Base-by-base conservation (phyloP, 495 filamentous ascomycete species). In the Penicillium silybi region DNA sequence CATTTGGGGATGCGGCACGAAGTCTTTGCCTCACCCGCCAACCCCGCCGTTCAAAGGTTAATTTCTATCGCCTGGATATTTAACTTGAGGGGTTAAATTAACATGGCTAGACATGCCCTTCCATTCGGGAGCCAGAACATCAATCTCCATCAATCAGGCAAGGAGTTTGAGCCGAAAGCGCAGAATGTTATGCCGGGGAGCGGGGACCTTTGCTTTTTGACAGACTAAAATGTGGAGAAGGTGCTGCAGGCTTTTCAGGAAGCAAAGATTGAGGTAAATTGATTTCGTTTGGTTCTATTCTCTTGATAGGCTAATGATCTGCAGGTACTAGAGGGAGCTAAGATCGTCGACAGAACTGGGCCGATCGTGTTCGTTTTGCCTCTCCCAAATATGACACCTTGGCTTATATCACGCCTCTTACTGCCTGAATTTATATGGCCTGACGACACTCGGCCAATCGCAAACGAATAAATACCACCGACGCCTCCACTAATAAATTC, bases 161-260 rank as follows among this genome's bases (percentile, higher is more conserved):
- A 70, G 53, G 78, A 82, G 50, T 80, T 79, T 50, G 77, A 80
- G 51, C 79, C 78, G 13, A 80, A 79, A 56, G 78, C 79, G 3
- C 60, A 63, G 15, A 66, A 58, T 32, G 75, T 74, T 5, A 62
- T 64, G 53, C 75, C 72, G 2, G 79, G 79, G 1, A 77, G 69
- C 26, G 77, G 70, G n/a, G 79, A 82, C 58, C 42, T 81, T 47
- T 80, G 77, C 44, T 82, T 81, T 49, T 58, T 82, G 49, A 75
- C 75, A 0, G 65, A 75, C 3, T 57, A 69, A 15, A 62, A 67
- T 44, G 68, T 81, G 9, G 70, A 70, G 19, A 59, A 61, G 6
- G 69, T 77, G 3, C 42, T 71, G 38, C 27, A 62, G 13, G 60
- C 45, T 25, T 65, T 76, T 29, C 48, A 64, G 9, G 57, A 60